These are phyloP conservation scores for Diaporthe australafricana DNA, from an alignment of 2,329 filamentous ascomycete species.

Conservation along the genomic window DNA sequence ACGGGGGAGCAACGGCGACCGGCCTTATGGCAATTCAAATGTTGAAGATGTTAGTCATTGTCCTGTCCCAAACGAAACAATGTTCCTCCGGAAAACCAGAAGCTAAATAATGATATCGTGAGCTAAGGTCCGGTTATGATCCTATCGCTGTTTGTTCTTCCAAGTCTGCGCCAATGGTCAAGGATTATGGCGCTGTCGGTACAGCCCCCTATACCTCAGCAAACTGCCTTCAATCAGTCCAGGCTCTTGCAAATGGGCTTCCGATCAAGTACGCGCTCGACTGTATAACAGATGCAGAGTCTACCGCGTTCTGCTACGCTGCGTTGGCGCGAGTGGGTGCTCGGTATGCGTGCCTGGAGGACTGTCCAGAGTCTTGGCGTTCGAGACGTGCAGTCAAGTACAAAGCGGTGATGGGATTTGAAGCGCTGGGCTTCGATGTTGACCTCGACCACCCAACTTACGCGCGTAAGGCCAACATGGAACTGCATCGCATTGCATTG, in stretches of 20 bases:
- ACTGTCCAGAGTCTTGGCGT: slow-evolving; percentile 37
- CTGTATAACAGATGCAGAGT: slow-evolving; percentile 46
- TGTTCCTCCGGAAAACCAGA: too few species aligned
- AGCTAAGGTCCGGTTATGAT: slow-evolving; percentile 32
- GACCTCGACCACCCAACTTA: slow-evolving; percentile 7
- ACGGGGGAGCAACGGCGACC: slow-evolving; percentile 27
- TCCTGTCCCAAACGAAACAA: too few species aligned
- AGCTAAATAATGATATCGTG: slow-evolving; percentile 21
- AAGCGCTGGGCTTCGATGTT: slow-evolving; percentile 25
- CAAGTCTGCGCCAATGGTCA: slow-evolving; percentile 36
- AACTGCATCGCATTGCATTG: slow-evolving; percentile 17
- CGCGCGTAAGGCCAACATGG: slow-evolving; percentile 15
- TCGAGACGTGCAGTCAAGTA: slow-evolving; percentile 41
- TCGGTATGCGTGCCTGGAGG: slow-evolving; percentile 47
- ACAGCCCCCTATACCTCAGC: slow-evolving; percentile 40
- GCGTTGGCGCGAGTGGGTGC: slow-evolving; percentile 44
- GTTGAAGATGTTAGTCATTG: neutral
- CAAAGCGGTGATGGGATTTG: slow-evolving; percentile 41
- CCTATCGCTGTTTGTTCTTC: slow-evolving; percentile 39
- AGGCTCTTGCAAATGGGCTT: slow-evolving; percentile 18
- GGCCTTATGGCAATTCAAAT: slow-evolving; percentile 27
- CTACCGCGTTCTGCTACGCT: slow-evolving; percentile 42
- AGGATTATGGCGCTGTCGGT: slow-evolving; percentile 39
- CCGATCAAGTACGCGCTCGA: slow-evolving; percentile 44
- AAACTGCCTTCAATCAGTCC: slow-evolving; percentile 35